These are phyloP conservation scores for Penicillium sp. DNA, from an alignment of 2,329 filamentous ascomycete genomes.

Conservation along the genomic window DNA sequence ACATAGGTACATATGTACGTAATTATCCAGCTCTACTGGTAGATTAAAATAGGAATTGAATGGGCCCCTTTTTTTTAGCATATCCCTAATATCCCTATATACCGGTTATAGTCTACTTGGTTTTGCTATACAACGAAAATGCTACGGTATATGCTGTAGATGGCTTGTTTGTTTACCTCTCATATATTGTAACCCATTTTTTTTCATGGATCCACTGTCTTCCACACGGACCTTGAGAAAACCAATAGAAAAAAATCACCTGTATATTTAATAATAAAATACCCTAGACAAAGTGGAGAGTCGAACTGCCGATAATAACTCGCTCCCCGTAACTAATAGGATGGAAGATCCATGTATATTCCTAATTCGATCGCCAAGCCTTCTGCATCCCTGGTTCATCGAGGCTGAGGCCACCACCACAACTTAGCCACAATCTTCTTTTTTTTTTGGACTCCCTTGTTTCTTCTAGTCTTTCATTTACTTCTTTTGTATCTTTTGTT, in stretches of 20 bases:
- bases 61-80: too few species aligned
- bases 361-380: constrained; percentile 13
- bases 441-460: constrained; percentile 2
- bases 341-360: not conserved
- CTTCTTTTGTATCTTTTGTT: constrained; percentile 8
- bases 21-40: not conserved
- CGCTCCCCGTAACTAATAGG: not conserved
- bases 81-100: not conserved
- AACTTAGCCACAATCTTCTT: constrained; percentile 13
- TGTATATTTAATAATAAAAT: not conserved
- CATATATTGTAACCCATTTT: not conserved
- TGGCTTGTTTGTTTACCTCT: not conserved
- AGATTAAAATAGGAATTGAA: not conserved
- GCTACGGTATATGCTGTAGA: not conserved
- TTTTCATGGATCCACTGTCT: not conserved
- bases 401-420: constrained; percentile 10
- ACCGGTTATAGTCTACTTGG: not conserved
- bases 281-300: not conserved
- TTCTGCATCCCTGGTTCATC: constrained; percentile 11
- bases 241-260: not conserved
- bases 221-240: not conserved
- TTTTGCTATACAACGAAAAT: not conserved
- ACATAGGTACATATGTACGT: not conserved
- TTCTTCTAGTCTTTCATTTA: constrained; percentile 18
- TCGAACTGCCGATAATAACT: not conserved